A percentile compares a stretch with the other conserved stretches of the same genome.
Evolutionary conservation across 768 basidiomycete species (phyloP).

Genomic region (Galerina marginata): DNA sequence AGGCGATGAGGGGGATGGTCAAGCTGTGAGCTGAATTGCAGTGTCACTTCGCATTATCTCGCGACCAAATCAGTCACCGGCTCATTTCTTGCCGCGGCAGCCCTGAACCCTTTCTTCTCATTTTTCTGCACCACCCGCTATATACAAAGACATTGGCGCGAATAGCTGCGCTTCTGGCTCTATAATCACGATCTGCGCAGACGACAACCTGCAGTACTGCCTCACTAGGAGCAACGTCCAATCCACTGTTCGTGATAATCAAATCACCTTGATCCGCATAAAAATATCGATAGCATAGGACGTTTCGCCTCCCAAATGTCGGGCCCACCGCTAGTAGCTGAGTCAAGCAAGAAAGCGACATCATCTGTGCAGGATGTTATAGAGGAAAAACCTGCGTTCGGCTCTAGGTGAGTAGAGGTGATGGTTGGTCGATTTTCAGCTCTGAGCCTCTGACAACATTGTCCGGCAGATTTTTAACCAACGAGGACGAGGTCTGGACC

Average conservation of each 20-base stretch:
- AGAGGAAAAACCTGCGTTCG: conserved; percentile 67
- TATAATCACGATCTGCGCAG: no score
- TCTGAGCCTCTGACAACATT: neutral
- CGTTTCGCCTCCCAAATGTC: neutral
- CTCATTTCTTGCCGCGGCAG: conserved; percentile 6
- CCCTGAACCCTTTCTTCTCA: neutral
- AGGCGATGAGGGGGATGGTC: conserved; percentile 10
- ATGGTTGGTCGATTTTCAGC: neutral
- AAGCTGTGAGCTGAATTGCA: neutral
- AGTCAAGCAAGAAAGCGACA: conserved; percentile 40
- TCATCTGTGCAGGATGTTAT: conserved; percentile 72
- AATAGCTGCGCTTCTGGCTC: neutral
- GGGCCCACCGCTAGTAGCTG: conserved; percentile 12
- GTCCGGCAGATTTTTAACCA: conserved; percentile 63
- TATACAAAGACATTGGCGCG: neutral
- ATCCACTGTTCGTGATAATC: no score
- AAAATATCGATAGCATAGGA: no score
- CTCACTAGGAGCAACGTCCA: no score
- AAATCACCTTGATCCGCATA: no score
- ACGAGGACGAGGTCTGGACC: conserved; percentile 77
- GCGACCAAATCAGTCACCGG: conserved; percentile 15
- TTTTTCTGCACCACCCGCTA: neutral
- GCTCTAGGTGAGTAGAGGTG: conserved; percentile 56
- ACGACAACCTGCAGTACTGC: no score
- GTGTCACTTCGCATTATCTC: conserved; percentile 4